phyloP scores from a whole-genome alignment of 108 stramenopile genomes.

The Cyclotella choctawhatcheeana region DNA sequence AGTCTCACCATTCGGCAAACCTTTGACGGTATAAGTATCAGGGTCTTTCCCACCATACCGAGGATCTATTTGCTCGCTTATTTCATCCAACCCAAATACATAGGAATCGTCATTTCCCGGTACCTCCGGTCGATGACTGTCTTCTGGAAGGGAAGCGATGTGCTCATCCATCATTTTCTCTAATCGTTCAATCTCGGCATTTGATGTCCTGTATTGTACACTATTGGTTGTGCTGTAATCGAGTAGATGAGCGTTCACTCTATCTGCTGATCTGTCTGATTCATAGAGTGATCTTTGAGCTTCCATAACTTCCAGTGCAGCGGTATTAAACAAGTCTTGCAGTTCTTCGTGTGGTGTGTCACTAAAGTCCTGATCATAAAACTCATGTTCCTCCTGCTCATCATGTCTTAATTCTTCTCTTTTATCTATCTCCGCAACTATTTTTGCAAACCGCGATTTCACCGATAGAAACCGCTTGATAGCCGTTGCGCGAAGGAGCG shows the following conservation, averaged over 20 bases:
- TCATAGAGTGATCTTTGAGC: constrained; percentile 54
- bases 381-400: background rate
- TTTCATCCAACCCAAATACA: constrained; percentile 41
- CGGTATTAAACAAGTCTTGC: constrained; percentile 21
- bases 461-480: constrained; percentile 41
- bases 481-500: constrained; percentile 53
- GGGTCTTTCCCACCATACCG: too few relatives aligned
- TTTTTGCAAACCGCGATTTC: constrained; percentile 32
- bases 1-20: too few relatives aligned
- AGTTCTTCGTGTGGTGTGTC: constrained; percentile 32
- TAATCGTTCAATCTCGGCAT: constrained; percentile 38
- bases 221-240: constrained; percentile 48
- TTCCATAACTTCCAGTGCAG: constrained; percentile 41
- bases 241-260: constrained; percentile 45
- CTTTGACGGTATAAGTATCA: too few relatives aligned
- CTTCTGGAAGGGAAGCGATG: constrained; percentile 55
- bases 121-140: constrained; percentile 30
- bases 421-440: constrained; percentile 36
- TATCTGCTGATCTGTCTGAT: constrained; percentile 41
- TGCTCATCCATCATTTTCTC: constrained; percentile 55
- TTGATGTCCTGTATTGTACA: constrained; percentile 41
- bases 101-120: constrained; percentile 36
- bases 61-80: constrained; percentile 46
- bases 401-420: constrained; percentile 3
- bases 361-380: constrained; percentile 22